These are phyloP conservation scores for Laetiporus sulphureus DNA, from an alignment of 1,284 basidiomycete species.

Conservation along the genomic window DNA sequence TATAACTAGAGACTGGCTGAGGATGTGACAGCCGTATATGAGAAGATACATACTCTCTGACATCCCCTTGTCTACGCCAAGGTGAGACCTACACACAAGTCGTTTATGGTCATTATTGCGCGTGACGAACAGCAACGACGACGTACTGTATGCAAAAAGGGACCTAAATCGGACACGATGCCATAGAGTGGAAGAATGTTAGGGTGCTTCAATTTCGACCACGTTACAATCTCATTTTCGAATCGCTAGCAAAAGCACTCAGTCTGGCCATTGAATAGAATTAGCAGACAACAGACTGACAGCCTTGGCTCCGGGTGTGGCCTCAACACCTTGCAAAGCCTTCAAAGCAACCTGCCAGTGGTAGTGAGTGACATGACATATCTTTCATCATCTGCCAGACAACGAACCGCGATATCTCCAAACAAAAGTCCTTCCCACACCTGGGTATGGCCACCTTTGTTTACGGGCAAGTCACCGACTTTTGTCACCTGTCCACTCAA, in stretches of 20 bases:
- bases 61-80: constrained; percentile 51
- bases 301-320: constrained; percentile 34
- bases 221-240: constrained; percentile 44
- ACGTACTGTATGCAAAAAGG: constrained; percentile 4
- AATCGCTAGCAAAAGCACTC: constrained; percentile 35
- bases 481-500: constrained; percentile 43
- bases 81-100: constrained; percentile 41
- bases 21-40: too few species aligned
- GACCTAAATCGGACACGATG: constrained; percentile 43
- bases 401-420: constrained; percentile 32
- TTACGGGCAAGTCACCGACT: constrained; percentile 30
- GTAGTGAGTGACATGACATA: too few species aligned
- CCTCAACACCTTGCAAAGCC: constrained; percentile 37
- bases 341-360: constrained; percentile 55
- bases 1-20: too few species aligned
- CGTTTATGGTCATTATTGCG: not conserved
- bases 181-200: constrained; percentile 48
- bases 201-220: constrained; percentile 41
- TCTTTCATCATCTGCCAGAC: not conserved
- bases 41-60: constrained; percentile 39
- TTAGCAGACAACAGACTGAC: constrained; percentile 14
- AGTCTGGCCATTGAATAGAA: not conserved
- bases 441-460: constrained; percentile 44
- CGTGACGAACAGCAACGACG: too few species aligned
- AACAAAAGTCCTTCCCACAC: constrained; percentile 48